Evolutionary conservation across 768 basidiomycete species (phyloP), one percentile per base, ranked within the genome.

Genomic region (Lactarius indigo): DNA sequence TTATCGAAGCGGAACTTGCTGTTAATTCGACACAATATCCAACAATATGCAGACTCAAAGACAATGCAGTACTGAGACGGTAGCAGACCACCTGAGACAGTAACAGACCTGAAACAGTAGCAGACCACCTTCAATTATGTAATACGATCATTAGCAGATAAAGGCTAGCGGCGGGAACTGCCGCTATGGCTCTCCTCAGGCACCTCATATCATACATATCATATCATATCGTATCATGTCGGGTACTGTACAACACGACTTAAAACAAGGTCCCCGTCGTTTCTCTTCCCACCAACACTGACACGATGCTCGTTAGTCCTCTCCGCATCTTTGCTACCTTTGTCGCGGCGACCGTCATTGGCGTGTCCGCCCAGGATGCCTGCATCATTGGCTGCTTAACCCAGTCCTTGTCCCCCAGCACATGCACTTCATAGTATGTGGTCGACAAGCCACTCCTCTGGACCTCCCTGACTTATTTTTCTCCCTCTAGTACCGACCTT

Each of bases 401-500:
- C 13, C 30, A 1, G 37, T 18, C 35, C 0, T 23, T 2, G 15
- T n/a, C 2, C 2, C 5, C 23, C 1, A 31, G 13, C 42, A 15
- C 20, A 2, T 66, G 65, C 37, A 5, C 28, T 5, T 31, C 55
- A 4, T 18, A 20, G 65, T 66, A n/a, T 31, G 65, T 39, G 9
- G 23, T 39, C 15, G n/a, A 50, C n/a, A 30, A 12, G 52, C 7
- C 15, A 5, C 1, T 39, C 35, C 60, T 33, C 61, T 66, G 28
- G 37, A 13, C 30, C 10, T 10, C 5, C 50, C 15, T 26, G 5
- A 12, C 26, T 52, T 4, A 52, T 7, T 2, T 39, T 3, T 15
- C 30, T 57, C 2, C 37, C 20, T 47, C 26, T 58, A 83, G 83
- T 70, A 72, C 79, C 7, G 71, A 84, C 70, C 0, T 79, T 15